phyloP scores from a whole-genome alignment of 2,329 filamentous ascomycete species.

The Epichloe sylvatica region DNA sequence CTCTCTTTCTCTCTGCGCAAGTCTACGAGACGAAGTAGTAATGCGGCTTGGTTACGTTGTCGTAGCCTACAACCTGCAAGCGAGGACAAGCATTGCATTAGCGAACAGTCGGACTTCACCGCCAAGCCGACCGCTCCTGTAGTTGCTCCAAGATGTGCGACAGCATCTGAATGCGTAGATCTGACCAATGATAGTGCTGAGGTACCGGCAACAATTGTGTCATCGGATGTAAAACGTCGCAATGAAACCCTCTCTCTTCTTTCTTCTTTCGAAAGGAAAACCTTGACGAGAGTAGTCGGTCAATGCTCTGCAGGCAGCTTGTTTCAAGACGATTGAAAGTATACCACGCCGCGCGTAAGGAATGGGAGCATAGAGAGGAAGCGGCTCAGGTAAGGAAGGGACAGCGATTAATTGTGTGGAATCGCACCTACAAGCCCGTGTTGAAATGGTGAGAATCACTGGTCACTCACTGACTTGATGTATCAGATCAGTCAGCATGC shows the following conservation, averaged over 20 bases:
- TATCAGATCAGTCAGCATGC: not conserved
- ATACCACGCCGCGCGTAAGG: no score
- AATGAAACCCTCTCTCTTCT: not conserved
- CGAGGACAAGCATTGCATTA: not conserved
- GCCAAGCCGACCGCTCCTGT: not conserved
- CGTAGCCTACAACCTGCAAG: no score
- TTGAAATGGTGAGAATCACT: no score
- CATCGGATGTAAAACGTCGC: not conserved
- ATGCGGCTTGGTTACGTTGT: not conserved
- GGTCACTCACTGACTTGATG: not conserved
- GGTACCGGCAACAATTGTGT: not conserved
- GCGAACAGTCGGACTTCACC: not conserved
- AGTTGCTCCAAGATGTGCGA: not conserved
- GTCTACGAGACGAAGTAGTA: not conserved
- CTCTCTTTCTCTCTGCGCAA: not conserved
- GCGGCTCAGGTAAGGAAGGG: no score
- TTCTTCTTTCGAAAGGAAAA: not conserved
- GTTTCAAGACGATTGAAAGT: no score
- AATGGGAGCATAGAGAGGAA: no score
- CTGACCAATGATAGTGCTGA: not conserved
- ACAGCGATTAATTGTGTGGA: no score
- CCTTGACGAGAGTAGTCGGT: not conserved
- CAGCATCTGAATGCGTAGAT: not conserved
- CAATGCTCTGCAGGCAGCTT: no score
- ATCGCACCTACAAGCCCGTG: no score